These are phyloP conservation scores for Citeromyces nyonsensis DNA, from an alignment of 805 yeast genomes.

Conservation along the genomic window DNA sequence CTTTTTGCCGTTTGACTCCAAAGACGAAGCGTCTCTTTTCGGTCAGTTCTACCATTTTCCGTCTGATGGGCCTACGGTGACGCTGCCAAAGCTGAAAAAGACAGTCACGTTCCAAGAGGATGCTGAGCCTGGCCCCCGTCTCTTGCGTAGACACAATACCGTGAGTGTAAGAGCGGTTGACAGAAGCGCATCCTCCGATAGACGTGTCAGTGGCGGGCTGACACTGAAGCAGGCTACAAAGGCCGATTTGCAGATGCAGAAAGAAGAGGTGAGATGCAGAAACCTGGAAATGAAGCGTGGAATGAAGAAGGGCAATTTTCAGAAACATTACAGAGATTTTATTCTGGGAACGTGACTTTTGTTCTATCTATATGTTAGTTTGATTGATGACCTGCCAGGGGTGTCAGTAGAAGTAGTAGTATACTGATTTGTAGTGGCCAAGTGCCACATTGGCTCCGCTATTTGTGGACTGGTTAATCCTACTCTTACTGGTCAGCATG, in stretches of 20 bases:
- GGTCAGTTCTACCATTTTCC: slow-evolving; percentile 22
- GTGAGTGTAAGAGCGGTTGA: slow-evolving; percentile 39
- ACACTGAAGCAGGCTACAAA: slow-evolving; percentile 37
- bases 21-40: slow-evolving; percentile 18
- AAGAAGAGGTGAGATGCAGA: slow-evolving; percentile 15
- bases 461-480: no score
- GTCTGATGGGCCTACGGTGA: slow-evolving; percentile 7
- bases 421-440: no score
- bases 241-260: slow-evolving; percentile 30
- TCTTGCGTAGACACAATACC: slow-evolving; percentile 20
- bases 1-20: slow-evolving; percentile 25
- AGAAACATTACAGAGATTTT: slow-evolving; percentile 56
- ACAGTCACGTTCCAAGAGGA: slow-evolving; percentile 13
- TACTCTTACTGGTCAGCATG: no score
- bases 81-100: slow-evolving; percentile 6
- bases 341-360: no score
- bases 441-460: no score
- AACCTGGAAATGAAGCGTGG: slow-evolving; percentile 26
- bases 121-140: slow-evolving; percentile 6
- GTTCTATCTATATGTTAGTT: no score
- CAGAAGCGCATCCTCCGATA: slow-evolving; percentile 47
- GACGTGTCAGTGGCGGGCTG: slow-evolving; percentile 32
- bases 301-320: slow-evolving; percentile 53
- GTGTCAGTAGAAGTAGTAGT: no score
- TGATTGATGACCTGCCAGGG: no score